These are phyloP conservation scores for Calonectria leucothoes DNA, from an alignment of 2,329 filamentous ascomycete genomes.

Conservation along the genomic window DNA sequence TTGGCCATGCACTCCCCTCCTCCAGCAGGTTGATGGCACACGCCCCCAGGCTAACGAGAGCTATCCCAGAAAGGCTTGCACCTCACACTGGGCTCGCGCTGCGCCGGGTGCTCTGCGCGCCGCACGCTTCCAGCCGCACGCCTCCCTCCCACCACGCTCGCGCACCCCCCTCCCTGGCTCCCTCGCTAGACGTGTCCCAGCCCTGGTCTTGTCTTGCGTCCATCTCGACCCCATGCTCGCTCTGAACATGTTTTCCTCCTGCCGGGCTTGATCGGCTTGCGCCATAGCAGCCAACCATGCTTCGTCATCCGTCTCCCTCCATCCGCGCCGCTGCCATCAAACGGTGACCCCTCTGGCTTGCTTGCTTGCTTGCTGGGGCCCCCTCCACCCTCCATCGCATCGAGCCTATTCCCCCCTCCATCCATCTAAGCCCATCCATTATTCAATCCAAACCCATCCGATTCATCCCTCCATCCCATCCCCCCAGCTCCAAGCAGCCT, in stretches of 20 bases:
- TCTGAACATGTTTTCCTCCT: slow-evolving; percentile 12
- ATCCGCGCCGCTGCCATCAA: slow-evolving; percentile 42
- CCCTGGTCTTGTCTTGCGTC: slow-evolving; percentile 20
- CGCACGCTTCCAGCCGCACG: too few species aligned
- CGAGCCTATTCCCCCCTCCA: slow-evolving; percentile 37
- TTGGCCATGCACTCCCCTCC: background rate
- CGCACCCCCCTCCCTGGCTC: background rate
- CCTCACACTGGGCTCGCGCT: too few species aligned
- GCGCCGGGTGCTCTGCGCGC: too few species aligned
- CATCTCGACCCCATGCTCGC: slow-evolving; percentile 12
- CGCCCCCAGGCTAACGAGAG: background rate
- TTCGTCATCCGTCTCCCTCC: slow-evolving; percentile 48
- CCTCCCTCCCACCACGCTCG: too few species aligned
- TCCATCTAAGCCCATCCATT: slow-evolving; percentile 26
- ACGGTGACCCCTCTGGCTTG: slow-evolving; percentile 34
- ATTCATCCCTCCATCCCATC: slow-evolving; percentile 24
- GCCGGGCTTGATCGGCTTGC: slow-evolving; percentile 32
- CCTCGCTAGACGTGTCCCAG: slow-evolving; percentile 9
- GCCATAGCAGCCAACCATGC: slow-evolving; percentile 49
- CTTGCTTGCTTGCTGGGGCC: slow-evolving; percentile 29
- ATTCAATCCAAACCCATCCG: slow-evolving; percentile 27
- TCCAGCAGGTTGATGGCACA: background rate
- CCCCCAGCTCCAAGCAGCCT: slow-evolving; percentile 12
- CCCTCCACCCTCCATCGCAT: slow-evolving; percentile 36
- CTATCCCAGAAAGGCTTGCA: background rate